Evolutionary conservation across 1,139 yeast species (phyloP), one percentile per base, ranked within the genome.

Genomic region (Candida sanyaensis): DNA sequence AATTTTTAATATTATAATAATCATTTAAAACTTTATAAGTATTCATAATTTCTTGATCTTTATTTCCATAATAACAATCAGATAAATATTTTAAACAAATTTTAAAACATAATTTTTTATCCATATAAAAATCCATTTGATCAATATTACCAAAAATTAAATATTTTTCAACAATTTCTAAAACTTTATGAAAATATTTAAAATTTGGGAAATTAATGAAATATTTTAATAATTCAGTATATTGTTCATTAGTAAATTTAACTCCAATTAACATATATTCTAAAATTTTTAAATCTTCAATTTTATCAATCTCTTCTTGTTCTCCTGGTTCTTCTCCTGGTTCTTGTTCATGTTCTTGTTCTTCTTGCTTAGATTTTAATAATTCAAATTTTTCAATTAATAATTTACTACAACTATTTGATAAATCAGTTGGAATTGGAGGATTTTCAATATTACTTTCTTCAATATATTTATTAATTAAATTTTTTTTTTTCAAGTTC

Each of bases 101-200:
- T 24, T 48, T 45, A 23, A 50, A 53, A 34, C 54, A 52, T 13
- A 49, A 37, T 33, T 41, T 40, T 34, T 53, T 53, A n/a, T 50
- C 50, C 24, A 32, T 29, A 28, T 45, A 45, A 5, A 38, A 21
- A 2, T 41, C 37, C 1, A 34, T 7, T 8, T 42, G 24, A 10
- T 37, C 60, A 60, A 68, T 63, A 50, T 63, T 69, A 1, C 71
- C 75, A 5, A 57, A 38, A 2, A 68, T 62, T 44, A 75, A 60
- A 48, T 64, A 53, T 10, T 59, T 52, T 51, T 75, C 78, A 42
- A 70, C 61, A 27, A 57, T 54, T 2, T 48, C 48, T 17, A 75
- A 52, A 10, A 65, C 54, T 8, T 52, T 30, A n/a, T 48, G 47
- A 8, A 68, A 49, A 8, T 53, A 47, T 11, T 49, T 42, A 31